These are phyloP conservation scores for Arachnopeziza araneosa DNA, from an alignment of 2,329 filamentous ascomycete genomes.

Conservation along the genomic window DNA sequence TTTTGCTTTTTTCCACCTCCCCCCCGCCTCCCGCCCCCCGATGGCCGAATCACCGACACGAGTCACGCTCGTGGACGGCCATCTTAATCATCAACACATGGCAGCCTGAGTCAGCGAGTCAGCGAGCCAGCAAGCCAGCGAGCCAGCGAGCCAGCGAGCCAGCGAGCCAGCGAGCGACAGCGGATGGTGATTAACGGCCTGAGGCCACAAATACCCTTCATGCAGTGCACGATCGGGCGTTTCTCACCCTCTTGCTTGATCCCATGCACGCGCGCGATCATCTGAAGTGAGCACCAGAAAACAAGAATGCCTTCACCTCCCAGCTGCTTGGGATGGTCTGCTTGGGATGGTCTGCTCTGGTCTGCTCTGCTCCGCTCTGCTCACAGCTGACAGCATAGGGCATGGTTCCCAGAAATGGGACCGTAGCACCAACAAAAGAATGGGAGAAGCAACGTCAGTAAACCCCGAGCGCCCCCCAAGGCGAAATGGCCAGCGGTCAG, in stretches of 20 bases:
- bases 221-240: not conserved
- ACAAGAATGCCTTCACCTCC: no score
- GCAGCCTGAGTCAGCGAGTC: not conserved
- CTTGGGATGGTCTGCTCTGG: no score
- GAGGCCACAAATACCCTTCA: not conserved
- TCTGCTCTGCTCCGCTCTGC: no score
- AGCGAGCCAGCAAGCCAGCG: no score
- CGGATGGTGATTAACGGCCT: no score
- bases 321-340: not conserved
- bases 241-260: not conserved
- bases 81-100: not conserved
- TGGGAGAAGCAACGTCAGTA: not conserved
- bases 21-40: no score
- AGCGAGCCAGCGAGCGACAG: no score
- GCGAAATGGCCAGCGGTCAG: not conserved
- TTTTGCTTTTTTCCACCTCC: not conserved
- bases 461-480: not conserved
- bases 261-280: not conserved
- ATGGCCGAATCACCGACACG: not conserved
- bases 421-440: not conserved
- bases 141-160: no score
- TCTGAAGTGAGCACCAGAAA: not conserved
- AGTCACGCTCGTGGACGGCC: not conserved
- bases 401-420: no score
- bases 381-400: no score